Percentiles rank a stretch among this genome's conserved stretches.
Evolutionary conservation across 352 stramenopile species (phyloP).

Genomic region (Elongisporangium senticosum): DNA sequence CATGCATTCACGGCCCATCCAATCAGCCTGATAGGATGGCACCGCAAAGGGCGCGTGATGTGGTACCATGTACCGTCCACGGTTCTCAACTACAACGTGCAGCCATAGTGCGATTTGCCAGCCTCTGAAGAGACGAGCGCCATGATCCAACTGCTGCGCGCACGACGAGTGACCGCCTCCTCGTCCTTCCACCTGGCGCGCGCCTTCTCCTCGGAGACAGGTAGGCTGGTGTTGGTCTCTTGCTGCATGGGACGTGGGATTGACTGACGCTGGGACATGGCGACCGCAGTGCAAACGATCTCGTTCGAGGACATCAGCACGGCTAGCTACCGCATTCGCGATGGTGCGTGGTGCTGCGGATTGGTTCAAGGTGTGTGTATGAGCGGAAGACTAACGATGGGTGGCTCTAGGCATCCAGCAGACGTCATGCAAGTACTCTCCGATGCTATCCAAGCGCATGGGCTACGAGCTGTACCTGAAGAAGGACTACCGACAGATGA

Average conservation of each 20-base stretch:
- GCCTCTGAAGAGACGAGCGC: constrained; percentile 1
- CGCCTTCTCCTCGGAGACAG: not conserved
- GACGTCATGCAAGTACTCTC: constrained; percentile 89
- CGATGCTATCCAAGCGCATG: constrained; percentile 90
- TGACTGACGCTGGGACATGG: not conserved
- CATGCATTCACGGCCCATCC: not conserved
- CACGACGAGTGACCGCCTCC: not conserved
- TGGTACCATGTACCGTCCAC: not conserved
- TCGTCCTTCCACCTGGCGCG: not conserved
- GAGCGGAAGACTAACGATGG: not conserved
- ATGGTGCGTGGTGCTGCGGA: no score
- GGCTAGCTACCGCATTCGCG: constrained; percentile 91
- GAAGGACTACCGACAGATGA: constrained; percentile 95
- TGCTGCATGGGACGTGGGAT: constrained; percentile 1
- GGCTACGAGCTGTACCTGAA: constrained; percentile 94
- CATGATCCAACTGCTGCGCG: not conserved
- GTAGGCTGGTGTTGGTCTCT: not conserved
- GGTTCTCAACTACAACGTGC: not conserved
- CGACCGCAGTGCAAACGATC: constrained; percentile 39
- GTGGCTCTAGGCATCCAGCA: constrained; percentile 63
- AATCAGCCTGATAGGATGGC: not conserved
- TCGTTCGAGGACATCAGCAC: constrained; percentile 94
- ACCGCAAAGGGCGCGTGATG: not conserved
- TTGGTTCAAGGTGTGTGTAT: no score
- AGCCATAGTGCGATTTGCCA: constrained; percentile 5